Evolutionary conservation across 305 asterid genomes (phyloP), one percentile per base, ranked within the genome.

Genomic region (Striga hermonthica): DNA sequence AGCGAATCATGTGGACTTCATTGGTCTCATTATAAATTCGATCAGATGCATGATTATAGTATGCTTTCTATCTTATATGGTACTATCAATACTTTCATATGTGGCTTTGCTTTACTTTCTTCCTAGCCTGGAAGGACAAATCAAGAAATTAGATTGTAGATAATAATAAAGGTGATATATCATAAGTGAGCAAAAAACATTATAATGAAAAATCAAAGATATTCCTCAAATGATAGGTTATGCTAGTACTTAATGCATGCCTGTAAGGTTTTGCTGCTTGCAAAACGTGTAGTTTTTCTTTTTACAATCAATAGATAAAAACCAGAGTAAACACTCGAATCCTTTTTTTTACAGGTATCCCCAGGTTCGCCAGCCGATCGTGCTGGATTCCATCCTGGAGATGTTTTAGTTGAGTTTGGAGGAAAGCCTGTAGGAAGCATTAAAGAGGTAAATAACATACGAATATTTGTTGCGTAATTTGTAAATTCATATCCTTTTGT

Each of bases 301-400:
- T n/a, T 4, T 2, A 22, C 31, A 45, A 13, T 9, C 2, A 52
- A 12, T 8, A 13, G 34, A 52, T 28, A 56, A 22, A 22, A 22
- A 22, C 31, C 31, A 22, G 31, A 22, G 31, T 22, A 4, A 10
- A 55, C 39, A 7, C 16, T 9, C 44, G 14, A 22, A 11, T 35
- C 62, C 8, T 75, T 64, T 69, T 44, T 15, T 44, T 57, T 35
- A 44, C 50, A 90, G 95, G 95, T 90, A 35, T 82, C 87, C 16
- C 95, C 95, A 31, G 97, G 89, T 31, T 90, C 97, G 39, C 96
- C 97, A 15, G 96, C 93, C 70, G 95, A 83, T 72, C 89, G 71
- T 72, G 95, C 97, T 74, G 97, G 96, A 66, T 90, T 90, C 75
- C 88, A 47, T 66, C 96, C 95, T 4, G 90, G 96, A 59, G 97